Evolutionary conservation across 2,329 filamentous ascomycete genomes (phyloP).

Genomic region (Cladophialophora bantiana): DNA sequence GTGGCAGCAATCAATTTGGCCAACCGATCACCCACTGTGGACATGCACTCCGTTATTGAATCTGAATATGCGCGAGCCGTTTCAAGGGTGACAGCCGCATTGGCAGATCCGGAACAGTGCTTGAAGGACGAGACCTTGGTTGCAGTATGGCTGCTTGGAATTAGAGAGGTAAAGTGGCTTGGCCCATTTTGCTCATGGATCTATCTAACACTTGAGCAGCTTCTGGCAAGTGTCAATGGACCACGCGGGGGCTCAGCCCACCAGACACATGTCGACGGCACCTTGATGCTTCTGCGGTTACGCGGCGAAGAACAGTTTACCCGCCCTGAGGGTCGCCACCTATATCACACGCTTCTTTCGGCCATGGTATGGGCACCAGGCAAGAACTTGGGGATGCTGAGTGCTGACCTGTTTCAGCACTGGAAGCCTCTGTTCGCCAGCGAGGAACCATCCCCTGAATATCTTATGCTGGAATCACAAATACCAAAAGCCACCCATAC

Average conservation of each 20-base stretch:
- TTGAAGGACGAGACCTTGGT: conserved; percentile 33
- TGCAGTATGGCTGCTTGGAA: conserved; percentile 30
- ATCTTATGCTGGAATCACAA: conserved; percentile 31
- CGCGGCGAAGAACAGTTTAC: conserved; percentile 32
- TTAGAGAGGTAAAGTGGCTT: conserved; percentile 29
- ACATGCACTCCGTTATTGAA: conserved; percentile 27
- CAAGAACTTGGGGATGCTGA: conserved; percentile 16
- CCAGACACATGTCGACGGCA: conserved; percentile 33
- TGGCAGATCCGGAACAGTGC: conserved; percentile 29
- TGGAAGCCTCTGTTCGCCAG: conserved; percentile 33
- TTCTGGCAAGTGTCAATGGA: conserved; percentile 26
- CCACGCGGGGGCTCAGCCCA: conserved; percentile 16
- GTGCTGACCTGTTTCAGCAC: conserved; percentile 27
- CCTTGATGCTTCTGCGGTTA: conserved; percentile 30
- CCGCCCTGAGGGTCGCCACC: conserved; percentile 26
- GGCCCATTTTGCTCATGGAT: background rate
- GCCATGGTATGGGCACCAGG: conserved; percentile 26
- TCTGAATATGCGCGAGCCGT: conserved; percentile 29
- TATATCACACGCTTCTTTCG: conserved; percentile 28
- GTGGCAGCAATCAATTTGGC: conserved; percentile 30
- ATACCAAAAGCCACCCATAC: conserved; percentile 21
- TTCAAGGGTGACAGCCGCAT: conserved; percentile 24
- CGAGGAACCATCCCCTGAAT: conserved; percentile 31
- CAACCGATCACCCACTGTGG: conserved; percentile 33
- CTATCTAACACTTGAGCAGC: conserved; percentile 21